Evolutionary conservation across 2,329 filamentous ascomycete species (phyloP).

Genomic region (Fusarium pseudograminearum): DNA sequence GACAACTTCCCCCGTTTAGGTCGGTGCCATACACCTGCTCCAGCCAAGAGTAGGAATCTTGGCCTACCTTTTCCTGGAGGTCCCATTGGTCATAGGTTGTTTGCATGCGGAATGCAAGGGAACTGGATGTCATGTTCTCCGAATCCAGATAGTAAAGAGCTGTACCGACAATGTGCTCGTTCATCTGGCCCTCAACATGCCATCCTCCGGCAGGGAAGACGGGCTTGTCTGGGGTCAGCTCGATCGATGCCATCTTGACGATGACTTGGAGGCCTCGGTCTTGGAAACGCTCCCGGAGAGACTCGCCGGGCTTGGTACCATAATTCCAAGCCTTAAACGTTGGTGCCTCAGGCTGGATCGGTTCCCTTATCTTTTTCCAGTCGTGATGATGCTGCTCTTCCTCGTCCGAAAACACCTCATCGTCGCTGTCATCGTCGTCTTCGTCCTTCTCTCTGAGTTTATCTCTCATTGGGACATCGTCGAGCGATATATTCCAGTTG

Average conservation of each 20-base stretch:
- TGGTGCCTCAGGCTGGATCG: conserved; percentile 28
- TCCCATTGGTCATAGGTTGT: conserved; percentile 12
- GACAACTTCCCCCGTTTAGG: background rate
- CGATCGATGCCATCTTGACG: conserved; percentile 64
- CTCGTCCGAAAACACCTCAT: background rate
- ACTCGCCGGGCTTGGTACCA: conserved; percentile 7
- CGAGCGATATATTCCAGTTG: conserved; percentile 16
- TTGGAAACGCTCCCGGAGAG: conserved; percentile 17
- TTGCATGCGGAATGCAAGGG: conserved; percentile 39
- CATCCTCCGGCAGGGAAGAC: conserved; percentile 29
- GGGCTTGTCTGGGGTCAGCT: conserved; percentile 42
- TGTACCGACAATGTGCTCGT: conserved; percentile 48
- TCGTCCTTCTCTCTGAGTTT: accelerated
- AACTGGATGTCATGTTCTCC: conserved; percentile 39
- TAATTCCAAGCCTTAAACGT: conserved; percentile 54
- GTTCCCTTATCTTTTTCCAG: conserved; percentile 31
- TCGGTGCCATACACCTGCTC: conserved; percentile 24
- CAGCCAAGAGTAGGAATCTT: conserved; percentile 11
- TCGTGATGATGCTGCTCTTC: background rate
- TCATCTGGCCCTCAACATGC: conserved; percentile 47
- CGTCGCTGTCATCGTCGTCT: background rate
- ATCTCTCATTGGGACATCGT: background rate
- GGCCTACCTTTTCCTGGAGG: background rate
- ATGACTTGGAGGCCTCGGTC: conserved; percentile 63
- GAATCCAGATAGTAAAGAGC: conserved; percentile 47